Evolutionary conservation across 345 rosid species (phyloP), one percentile per base, ranked within the genome.

Genomic region (Sapria himalayana): DNA sequence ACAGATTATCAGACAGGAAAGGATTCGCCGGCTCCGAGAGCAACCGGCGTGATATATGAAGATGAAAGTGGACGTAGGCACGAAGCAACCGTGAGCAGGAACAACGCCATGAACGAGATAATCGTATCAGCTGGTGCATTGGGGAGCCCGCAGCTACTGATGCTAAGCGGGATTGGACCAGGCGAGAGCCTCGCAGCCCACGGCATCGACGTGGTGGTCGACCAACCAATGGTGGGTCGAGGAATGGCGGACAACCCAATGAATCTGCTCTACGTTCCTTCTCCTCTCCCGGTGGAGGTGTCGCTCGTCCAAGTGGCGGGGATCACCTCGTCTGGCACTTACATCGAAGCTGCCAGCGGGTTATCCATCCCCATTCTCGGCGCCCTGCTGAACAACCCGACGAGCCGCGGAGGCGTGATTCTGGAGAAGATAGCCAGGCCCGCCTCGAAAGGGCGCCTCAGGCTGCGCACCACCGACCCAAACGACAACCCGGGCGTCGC

Each of bases 81-180:
- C 54, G 61, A 45, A 32, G 92, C 62, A 1, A 55, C 61, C 22
- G 50, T 74, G 36, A 57, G 17, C 3, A n/a, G n/a, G n/a, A 53
- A 45, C 15, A 45, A 53, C 19, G 16, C 35, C 0, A 62, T 34
- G 53, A 80, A 51, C 36, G 96, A 85, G 66, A 57, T 81, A 25
- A 71, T 85, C 15, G 7, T 74, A 38, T 56, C 96, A 0, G 82
- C 96, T 0, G 92, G 96, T 0, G 92, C 96, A 21, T 20, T 85
- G 0, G 92, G 93, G 21, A 85, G 96, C 65, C 96, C 93, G 3
- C 93, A 77, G 11, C 19, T 77, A 18, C 33, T 85, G 45, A 68
- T 85, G 93, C 41, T 85, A n/a, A 85, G 91, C 20, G 91, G 93
- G 0, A 56, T 85, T 11, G 96, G 93, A 29, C 96, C 96, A 0